A percentile compares a stretch with the other conserved stretches of the same genome.
phyloP scores from a whole-genome alignment of 176 grass and related monocot genomes.

The Bonia amplexicaulis region DNA sequence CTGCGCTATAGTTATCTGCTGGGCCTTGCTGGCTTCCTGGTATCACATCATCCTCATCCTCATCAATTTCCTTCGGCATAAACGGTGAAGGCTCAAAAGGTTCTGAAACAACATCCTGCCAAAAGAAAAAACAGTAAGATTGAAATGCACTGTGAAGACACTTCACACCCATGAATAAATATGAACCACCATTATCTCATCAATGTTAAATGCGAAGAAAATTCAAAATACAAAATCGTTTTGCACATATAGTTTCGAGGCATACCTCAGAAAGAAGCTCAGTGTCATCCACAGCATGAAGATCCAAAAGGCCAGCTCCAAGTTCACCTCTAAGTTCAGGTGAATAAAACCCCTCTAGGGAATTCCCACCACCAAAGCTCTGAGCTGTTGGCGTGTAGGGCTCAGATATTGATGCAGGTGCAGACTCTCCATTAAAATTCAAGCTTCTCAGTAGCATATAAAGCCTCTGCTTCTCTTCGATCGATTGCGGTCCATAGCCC shows the following conservation, averaged over 20 bases:
- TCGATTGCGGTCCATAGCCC: conserved; percentile 90
- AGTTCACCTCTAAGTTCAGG: conserved; percentile 92
- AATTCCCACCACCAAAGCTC: conserved; percentile 52
- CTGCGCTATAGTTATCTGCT: conserved; percentile 54
- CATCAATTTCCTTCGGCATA: conserved; percentile 79
- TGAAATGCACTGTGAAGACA: conserved; percentile 21
- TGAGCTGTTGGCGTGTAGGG: conserved; percentile 61
- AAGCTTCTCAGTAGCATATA: conserved; percentile 77
- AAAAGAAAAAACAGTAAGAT: conserved; percentile 38
- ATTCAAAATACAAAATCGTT: background rate
- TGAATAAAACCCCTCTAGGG: conserved; percentile 80
- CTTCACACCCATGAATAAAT: conserved; percentile 19
- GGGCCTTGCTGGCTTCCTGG: conserved; percentile 51
- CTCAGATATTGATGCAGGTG: conserved; percentile 52
- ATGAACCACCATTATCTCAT: background rate
- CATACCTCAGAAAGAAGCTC: conserved; percentile 91
- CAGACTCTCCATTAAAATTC: conserved; percentile 80
- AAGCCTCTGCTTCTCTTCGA: conserved; percentile 95
- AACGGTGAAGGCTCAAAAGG: conserved; percentile 92
- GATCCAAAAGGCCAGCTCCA: conserved; percentile 94
- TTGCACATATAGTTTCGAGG: background rate
- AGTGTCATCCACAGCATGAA: conserved; percentile 95
- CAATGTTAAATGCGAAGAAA: background rate
- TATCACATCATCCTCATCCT: conserved; percentile 68
- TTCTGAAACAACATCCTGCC: conserved; percentile 78